A percentile compares a stretch with the other conserved stretches of the same genome.
Conservation (phyloP, 306 rosid genomes). For the Phaseolus lunatus region DNA sequence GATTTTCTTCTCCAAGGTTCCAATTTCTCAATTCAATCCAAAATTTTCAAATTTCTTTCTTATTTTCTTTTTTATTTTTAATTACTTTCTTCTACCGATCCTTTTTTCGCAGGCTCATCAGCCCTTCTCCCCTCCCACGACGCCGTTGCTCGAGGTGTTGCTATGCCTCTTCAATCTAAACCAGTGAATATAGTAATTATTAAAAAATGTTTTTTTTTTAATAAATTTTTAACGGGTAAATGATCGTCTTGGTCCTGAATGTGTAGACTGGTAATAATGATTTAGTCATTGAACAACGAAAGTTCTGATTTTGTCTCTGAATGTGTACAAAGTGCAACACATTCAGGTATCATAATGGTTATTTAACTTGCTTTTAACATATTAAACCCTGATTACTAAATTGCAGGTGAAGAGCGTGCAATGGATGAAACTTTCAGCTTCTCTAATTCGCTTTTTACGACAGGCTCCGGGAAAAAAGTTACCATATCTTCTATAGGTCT, state of each 20-base stretch:
- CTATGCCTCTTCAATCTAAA: neutral
- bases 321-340: no score
- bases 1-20: slow-evolving; percentile 38
- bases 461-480: slow-evolving; percentile 80
- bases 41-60: neutral
- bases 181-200: neutral
- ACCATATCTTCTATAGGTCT: slow-evolving; percentile 71
- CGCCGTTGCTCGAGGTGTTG: slow-evolving; percentile 13
- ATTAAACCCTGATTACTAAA: neutral
- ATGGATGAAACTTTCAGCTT: slow-evolving; percentile 48
- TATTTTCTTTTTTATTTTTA: neutral
- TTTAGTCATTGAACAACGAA: no score
- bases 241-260: no score
- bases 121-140: neutral
- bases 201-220: neutral
- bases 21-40: neutral
- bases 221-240: neutral
- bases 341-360: no score
- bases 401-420: slow-evolving; percentile 59
- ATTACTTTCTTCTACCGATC: neutral
- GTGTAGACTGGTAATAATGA: no score
- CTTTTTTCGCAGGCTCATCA: neutral
- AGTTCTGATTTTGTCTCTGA: no score
- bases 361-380: neutral
- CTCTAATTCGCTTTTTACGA: slow-evolving; percentile 75